Base-by-base conservation (phyloP, 371 early-diverging fungal genomes). In the Apophysomyces variabilis region DNA sequence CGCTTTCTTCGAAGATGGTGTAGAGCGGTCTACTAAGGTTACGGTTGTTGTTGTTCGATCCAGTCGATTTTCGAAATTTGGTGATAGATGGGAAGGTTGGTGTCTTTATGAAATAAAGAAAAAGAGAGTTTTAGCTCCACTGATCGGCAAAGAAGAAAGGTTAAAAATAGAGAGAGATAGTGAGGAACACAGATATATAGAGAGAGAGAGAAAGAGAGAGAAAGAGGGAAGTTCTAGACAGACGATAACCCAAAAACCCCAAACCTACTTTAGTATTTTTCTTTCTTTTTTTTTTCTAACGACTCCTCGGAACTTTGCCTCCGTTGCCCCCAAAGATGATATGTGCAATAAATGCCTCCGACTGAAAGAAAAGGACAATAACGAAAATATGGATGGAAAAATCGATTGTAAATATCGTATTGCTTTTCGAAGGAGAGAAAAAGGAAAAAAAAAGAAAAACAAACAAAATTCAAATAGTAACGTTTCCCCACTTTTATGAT, bases 1-100 rank as follows among this genome's bases (percentile, higher is more conserved):
- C 77, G 26, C 77, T 79, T 72, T 79, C 79, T 73, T 79, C 80
- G 21, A 75, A 46, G 32, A 79, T 79, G 6, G 80, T 74, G 45
- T 62, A 76, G 21, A 79, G 45, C 3, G 64, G 57, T 57, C 71
- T 71, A 9, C 54, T 32, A 41, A 58, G 44, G 12, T 57, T 73
- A 43, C 54, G 72, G 46, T 67, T 62, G 14, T 67, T 62, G 14
- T 67, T 68, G 61, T 61, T 63, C 65, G 67, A 67, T 43, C 64
- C 60, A 43, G 70, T 60, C 44, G 65, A 59, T 37, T 65, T 60
- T 37, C 61, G 62, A n/a, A 50, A 50, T n/a, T 9, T n/a, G 4
- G 54, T 18, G 5, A 26, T 50, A 8, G 54, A 50, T 50, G 54
- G 54, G 11, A 50, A 50, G 21, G 21, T 26, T 9, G 54, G 54